phyloP scores from a whole-genome alignment of 768 basidiomycete genomes.

The Mycena haematopus region DNA sequence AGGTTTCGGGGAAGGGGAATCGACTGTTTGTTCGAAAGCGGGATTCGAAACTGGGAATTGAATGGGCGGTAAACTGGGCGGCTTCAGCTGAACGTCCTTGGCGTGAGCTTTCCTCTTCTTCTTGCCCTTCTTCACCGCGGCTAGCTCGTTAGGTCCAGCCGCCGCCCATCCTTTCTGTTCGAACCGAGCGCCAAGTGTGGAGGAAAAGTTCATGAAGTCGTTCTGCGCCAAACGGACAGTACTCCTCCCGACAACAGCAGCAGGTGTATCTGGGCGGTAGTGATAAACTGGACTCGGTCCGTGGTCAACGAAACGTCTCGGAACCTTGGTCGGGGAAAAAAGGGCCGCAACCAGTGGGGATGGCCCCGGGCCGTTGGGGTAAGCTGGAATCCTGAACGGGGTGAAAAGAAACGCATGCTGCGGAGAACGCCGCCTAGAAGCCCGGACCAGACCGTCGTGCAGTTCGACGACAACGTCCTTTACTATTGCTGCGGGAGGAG shows the following conservation, averaged over 20 bases:
- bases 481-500: neutral
- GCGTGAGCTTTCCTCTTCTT: constrained; percentile 10
- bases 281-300: constrained; percentile 18
- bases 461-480: neutral
- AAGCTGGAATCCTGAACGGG: constrained; percentile 3
- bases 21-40: constrained; percentile 8
- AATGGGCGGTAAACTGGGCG: neutral
- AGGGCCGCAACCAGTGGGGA: constrained; percentile 13
- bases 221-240: constrained; percentile 14
- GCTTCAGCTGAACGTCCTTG: neutral
- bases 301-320: constrained; percentile 10
- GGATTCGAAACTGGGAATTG: neutral
- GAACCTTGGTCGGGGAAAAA: constrained; percentile 16
- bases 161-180: constrained; percentile 10
- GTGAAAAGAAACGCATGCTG: constrained; percentile 14
- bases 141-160: constrained; percentile 9
- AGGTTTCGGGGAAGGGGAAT: neutral
- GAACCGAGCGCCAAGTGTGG: constrained; percentile 7
- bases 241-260: constrained; percentile 8
- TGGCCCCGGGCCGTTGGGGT: too few species aligned
- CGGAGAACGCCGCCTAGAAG: neutral
- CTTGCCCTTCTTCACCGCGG: constrained; percentile 2
- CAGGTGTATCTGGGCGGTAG: constrained; percentile 8
- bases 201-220: constrained; percentile 21
- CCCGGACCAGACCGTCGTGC: neutral